A percentile compares a stretch with the other conserved stretches of the same genome.
These are phyloP conservation scores for Wickerhamiella kurtzmanii DNA, from an alignment of 805 yeast genomes.

Conservation along the genomic window DNA sequence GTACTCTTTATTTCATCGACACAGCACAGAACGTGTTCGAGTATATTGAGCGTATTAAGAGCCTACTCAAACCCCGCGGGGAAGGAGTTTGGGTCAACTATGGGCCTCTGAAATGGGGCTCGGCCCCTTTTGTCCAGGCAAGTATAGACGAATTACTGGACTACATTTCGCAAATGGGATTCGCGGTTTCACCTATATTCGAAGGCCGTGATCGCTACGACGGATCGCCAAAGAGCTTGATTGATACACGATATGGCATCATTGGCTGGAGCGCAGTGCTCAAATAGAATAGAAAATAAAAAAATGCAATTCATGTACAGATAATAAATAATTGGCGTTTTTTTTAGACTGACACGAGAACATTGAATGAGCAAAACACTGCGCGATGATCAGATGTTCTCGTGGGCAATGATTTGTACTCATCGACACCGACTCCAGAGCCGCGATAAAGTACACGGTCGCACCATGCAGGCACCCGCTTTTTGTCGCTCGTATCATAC, in stretches of 20 bases:
- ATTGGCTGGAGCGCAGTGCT: slow-evolving; percentile 14
- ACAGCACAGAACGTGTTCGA: slow-evolving; percentile 79
- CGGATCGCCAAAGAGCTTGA: slow-evolving; percentile 22
- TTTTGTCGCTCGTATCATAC: slow-evolving; percentile 85
- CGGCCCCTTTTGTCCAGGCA: slow-evolving; percentile 60
- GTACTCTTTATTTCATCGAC: slow-evolving; percentile 64
- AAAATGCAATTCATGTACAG: neutral
- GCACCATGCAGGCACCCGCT: slow-evolving; percentile 95
- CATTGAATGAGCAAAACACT: slow-evolving; percentile 58
- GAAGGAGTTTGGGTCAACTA: slow-evolving; percentile 69
- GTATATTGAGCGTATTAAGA: slow-evolving; percentile 53
- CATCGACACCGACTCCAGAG: slow-evolving; percentile 40
- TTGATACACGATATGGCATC: slow-evolving; percentile 21
- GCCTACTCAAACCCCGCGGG: slow-evolving; percentile 37
- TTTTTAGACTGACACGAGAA: slow-evolving; percentile 30
- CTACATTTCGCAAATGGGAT: slow-evolving; percentile 47
- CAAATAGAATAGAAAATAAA: neutral
- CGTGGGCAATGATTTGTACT: slow-evolving; percentile 46
- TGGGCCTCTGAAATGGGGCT: slow-evolving; percentile 90
- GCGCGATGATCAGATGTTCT: slow-evolving; percentile 84
- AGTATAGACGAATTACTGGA: slow-evolving; percentile 51
- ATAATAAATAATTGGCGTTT: neutral
- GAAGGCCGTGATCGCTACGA: slow-evolving; percentile 21
- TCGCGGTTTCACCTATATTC: slow-evolving; percentile 31
- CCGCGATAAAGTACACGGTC: slow-evolving; percentile 70